These are phyloP conservation scores for Astrothelium subdiscretum DNA, from an alignment of 495 filamentous ascomycete species.

Conservation along the genomic window DNA sequence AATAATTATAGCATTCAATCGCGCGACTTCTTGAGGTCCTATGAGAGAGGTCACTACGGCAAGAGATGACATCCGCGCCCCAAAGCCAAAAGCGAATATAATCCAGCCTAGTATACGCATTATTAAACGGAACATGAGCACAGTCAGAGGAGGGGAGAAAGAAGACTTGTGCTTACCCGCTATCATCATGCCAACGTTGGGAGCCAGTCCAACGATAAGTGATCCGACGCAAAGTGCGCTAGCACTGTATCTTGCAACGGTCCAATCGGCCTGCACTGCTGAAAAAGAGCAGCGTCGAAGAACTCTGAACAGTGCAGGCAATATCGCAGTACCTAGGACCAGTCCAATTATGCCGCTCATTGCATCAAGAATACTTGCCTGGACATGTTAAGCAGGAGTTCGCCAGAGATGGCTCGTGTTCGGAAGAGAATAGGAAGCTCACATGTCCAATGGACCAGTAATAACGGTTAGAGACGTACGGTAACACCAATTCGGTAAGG, in stretches of 20 bases:
- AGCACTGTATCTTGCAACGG: not conserved
- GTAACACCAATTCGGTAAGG: too few species aligned
- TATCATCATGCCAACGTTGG: not conserved
- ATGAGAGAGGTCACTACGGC: not conserved
- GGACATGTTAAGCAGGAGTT: too few species aligned
- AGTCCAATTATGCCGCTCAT: too few species aligned
- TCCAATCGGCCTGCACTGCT: not conserved
- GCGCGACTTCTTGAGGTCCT: not conserved
- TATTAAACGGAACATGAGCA: not conserved
- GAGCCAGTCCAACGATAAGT: not conserved
- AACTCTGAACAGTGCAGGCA: too few species aligned
- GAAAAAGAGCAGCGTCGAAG: not conserved
- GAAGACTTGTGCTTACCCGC: not conserved
- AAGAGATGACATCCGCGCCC: not conserved
- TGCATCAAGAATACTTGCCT: too few species aligned
- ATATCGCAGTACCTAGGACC: too few species aligned
- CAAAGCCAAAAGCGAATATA: not conserved
- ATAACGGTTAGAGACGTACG: too few species aligned
- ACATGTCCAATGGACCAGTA: too few species aligned
- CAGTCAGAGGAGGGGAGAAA: not conserved
- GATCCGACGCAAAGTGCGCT: not conserved
- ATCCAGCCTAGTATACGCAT: not conserved
- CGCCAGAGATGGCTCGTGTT: too few species aligned
- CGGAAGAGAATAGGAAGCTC: too few species aligned
- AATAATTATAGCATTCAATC: not conserved